Conservation (phyloP, 2,329 filamentous ascomycete species). For the Xenoacremonium recifei region DNA sequence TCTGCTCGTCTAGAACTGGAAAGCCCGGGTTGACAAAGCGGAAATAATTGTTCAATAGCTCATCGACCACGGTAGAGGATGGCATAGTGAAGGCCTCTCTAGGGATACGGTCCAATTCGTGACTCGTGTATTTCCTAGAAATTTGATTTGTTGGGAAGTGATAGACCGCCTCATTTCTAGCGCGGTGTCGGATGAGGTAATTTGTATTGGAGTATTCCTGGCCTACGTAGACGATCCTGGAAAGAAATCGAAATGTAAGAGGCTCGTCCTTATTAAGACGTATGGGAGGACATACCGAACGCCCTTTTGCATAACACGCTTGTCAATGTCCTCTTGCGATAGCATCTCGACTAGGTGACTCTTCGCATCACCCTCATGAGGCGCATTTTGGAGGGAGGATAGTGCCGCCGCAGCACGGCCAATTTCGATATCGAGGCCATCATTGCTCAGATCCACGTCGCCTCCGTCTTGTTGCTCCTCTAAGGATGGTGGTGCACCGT, state of each 20-base stretch:
- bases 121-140: background rate
- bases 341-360: background rate
- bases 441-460: too few relatives aligned
- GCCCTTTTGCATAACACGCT: background rate
- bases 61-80: background rate
- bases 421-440: background rate
- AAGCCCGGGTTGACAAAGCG: conserved; percentile 3
- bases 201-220: background rate
- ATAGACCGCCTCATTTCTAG: background rate
- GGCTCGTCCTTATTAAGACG: too few relatives aligned
- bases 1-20: conserved; percentile 5
- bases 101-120: conserved; percentile 2
- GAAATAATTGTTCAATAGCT: conserved; percentile 2
- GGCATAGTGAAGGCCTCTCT: conserved; percentile 2
- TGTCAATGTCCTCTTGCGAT: background rate
- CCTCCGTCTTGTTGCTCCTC: too few relatives aligned
- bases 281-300: background rate
- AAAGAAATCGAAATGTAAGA: background rate
- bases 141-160: background rate
- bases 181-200: background rate
- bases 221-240: background rate
- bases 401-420: background rate
- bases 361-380: background rate
- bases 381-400: background rate
- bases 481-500: too few relatives aligned